Evolutionary conservation across 345 rosid genomes (phyloP).

Genomic region (Capsella bursapastoris): DNA sequence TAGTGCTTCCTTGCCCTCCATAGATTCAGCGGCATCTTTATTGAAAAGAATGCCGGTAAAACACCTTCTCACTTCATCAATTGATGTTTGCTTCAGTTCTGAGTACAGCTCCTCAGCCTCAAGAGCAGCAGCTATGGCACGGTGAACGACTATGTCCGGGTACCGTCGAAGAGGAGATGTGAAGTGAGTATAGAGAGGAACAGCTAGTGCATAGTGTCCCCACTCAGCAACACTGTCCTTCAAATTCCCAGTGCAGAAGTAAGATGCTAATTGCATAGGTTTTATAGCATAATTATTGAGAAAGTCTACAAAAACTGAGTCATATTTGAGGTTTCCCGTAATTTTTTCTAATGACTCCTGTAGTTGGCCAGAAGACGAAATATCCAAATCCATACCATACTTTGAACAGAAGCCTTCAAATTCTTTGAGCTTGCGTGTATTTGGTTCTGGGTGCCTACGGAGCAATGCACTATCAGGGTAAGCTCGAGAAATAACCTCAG

Average conservation of each 20-base stretch:
- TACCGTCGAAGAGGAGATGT: slow-evolving; percentile 92
- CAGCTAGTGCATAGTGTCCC: slow-evolving; percentile 87
- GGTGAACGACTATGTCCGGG: slow-evolving; percentile 89
- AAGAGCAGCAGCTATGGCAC: slow-evolving; percentile 77
- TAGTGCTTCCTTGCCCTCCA: slow-evolving; percentile 63
- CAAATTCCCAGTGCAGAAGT: slow-evolving; percentile 78
- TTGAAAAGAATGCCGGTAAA: slow-evolving; percentile 66
- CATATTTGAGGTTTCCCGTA: slow-evolving; percentile 71
- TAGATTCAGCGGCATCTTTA: slow-evolving; percentile 61
- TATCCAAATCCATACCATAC: slow-evolving; percentile 73
- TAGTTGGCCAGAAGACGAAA: slow-evolving; percentile 73
- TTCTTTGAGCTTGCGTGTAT: slow-evolving; percentile 80
- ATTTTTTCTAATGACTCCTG: slow-evolving; percentile 62
- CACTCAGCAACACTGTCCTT: slow-evolving; percentile 61
- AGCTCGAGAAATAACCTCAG: slow-evolving; percentile 85
- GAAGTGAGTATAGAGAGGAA: slow-evolving; percentile 89
- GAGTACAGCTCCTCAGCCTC: slow-evolving; percentile 71
- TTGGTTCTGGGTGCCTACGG: slow-evolving; percentile 91
- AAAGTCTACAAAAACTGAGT: slow-evolving; percentile 62
- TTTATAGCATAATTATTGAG: slow-evolving; percentile 71
- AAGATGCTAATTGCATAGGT: slow-evolving; percentile 81
- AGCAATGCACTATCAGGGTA: slow-evolving; percentile 77
- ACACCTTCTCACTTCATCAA: slow-evolving; percentile 46
- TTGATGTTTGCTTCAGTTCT: slow-evolving; percentile 36
- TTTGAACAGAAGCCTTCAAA: slow-evolving; percentile 77